Evolutionary conservation across 2,329 filamentous ascomycete species (phyloP), one percentile per base, ranked within the genome.

Genomic region (Aspergillus sp.): DNA sequence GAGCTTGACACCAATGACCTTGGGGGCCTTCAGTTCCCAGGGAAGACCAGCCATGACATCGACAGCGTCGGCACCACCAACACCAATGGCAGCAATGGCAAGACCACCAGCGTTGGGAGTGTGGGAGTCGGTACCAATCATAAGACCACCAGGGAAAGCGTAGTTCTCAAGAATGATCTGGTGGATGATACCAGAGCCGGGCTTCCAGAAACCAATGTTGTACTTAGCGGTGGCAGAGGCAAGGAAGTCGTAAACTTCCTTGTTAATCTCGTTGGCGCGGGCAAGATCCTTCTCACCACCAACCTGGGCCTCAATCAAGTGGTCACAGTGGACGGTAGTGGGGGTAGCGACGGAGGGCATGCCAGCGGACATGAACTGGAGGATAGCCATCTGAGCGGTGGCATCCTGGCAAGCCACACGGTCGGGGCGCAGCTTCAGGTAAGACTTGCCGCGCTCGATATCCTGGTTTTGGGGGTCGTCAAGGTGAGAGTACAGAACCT

Each of bases 181-280:
- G 84, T 99, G 95, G 73, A 99, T 99, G 79, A 98, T 99, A 86
- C 95, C 95, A 78, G 94, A 97, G 72, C 95, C 95, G 68, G 95
- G 95, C 81, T 88, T 92, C 95, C 95, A 99, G 90, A 98, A 98
- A 85, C 95, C 95, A 80, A 98, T 98, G 87, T 98, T 94, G 87
- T 98, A 99, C 86, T 98, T 99, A 76, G 93, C 93, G 80, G 94
- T 98, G 69, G 94, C 91, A 66, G 89, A 89, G 65, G 93, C 87
- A 77, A 99, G 84, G 87, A 99, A 99, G 82, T 98, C 91, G 83
- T 98, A 99, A 72, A 99, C 95, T 82, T 98, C 94, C 87, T 96
- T 96, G 89, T 98, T 98, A 84, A 97, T 97, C 72, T 89, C 87
- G 75, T 94, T 85, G 73, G 95, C 95, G 75, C 94, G 89, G 65